These are phyloP conservation scores for Jaltomata sinuosa DNA, from an alignment of 257 asterid species.

Conservation along the genomic window DNA sequence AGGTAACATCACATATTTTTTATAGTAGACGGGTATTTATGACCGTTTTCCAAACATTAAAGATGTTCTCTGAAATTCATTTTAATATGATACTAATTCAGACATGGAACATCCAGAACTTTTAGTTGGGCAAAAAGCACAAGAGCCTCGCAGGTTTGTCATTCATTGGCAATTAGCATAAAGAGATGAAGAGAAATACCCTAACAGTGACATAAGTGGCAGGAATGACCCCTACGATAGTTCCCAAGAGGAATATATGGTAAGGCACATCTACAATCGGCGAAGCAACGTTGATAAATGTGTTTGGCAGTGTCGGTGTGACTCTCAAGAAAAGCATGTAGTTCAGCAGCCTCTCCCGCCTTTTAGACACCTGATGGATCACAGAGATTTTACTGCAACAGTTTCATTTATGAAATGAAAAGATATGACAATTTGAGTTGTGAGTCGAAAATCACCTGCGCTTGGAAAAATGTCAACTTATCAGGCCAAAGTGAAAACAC, in stretches of 20 bases:
- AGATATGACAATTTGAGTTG: background rate
- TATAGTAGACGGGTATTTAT: too few relatives aligned
- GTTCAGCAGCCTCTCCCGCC: constrained; percentile 59
- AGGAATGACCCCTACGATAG: constrained; percentile 77
- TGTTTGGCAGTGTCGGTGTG: constrained; percentile 90
- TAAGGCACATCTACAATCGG: constrained; percentile 90
- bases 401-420: background rate
- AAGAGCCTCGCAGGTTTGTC: background rate
- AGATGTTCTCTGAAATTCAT: background rate
- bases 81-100: too few relatives aligned
- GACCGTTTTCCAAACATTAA: background rate
- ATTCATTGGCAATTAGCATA: background rate
- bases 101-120: background rate
- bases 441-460: constrained; percentile 43
- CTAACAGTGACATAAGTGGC: constrained; percentile 87
- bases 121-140: background rate
- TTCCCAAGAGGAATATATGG: constrained; percentile 76
- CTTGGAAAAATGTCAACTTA: constrained; percentile 67
- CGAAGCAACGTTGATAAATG: constrained; percentile 88
- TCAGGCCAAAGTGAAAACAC: constrained; percentile 91
- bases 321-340: constrained; percentile 93
- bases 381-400: background rate
- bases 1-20: too few relatives aligned
- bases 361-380: constrained; percentile 54
- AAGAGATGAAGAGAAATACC: constrained; percentile 33